Percentiles rank a stretch among this genome's conserved stretches.
Conservation (phyloP, 2,329 filamentous ascomycete genomes). For the Dryadomyces quercivorus region DNA sequence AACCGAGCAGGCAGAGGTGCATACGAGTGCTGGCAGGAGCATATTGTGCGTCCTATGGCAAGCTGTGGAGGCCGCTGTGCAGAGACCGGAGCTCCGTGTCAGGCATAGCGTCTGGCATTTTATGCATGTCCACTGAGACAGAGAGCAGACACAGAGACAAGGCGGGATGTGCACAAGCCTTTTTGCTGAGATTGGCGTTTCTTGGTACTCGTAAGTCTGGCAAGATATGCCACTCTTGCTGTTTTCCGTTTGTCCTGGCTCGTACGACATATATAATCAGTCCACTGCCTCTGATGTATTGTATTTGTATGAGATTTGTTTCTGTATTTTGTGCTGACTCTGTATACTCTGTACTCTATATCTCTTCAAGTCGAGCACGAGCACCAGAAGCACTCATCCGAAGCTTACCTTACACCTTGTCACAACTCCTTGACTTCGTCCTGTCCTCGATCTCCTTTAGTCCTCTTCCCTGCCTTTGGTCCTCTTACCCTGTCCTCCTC, state of each 20-base stretch:
- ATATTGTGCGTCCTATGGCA: neutral
- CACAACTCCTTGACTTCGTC: neutral
- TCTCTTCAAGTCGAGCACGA: no score
- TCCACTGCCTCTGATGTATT: no score
- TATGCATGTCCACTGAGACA: neutral
- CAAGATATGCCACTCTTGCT: no score
- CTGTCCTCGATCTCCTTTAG: neutral
- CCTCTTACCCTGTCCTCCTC: no score
- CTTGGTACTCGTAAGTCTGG: neutral
- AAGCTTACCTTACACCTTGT: no score
- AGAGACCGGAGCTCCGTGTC: neutral
- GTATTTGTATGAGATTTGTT: no score
- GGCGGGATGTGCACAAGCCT: neutral
- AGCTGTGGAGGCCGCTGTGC: neutral
- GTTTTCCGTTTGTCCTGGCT: no score
- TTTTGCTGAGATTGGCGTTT: neutral
- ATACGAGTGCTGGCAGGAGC: neutral
- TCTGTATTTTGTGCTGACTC: no score
- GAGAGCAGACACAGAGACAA: no score
- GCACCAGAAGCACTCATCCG: no score
- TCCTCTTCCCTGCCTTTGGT: neutral
- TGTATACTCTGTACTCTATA: no score
- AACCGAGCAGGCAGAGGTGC: neutral
- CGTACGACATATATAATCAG: no score
- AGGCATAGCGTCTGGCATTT: neutral